Conservation (phyloP, 2,329 filamentous ascomycete species). For the Aplosporella prunicola region DNA sequence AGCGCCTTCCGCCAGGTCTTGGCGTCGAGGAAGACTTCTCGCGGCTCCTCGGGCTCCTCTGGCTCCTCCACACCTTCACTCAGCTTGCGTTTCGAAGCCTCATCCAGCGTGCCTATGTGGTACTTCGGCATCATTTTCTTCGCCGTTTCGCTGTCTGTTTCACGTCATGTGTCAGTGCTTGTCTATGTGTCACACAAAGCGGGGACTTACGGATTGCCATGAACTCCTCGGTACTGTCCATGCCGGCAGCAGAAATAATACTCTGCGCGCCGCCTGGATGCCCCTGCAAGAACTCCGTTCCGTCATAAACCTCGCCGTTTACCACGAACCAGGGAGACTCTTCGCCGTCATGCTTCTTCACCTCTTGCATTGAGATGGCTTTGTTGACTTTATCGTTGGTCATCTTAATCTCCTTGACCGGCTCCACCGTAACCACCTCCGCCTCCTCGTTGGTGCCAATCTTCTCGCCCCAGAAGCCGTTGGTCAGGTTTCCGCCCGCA, state of each 20-base stretch:
- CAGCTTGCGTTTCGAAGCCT: conserved; percentile 47
- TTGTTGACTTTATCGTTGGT: conserved; percentile 56
- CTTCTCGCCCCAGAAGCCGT: conserved; percentile 77
- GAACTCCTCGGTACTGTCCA: conserved; percentile 81
- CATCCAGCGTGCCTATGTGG: conserved; percentile 70
- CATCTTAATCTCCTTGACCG: conserved; percentile 63
- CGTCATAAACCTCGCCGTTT: conserved; percentile 81
- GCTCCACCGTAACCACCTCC: conserved; percentile 36
- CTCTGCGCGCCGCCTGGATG: conserved; percentile 83
- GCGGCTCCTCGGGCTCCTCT: conserved; percentile 34
- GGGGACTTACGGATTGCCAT: conserved; percentile 72
- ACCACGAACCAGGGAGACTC: conserved; percentile 77
- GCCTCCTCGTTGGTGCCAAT: conserved; percentile 41
- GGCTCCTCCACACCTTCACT: conserved; percentile 35
- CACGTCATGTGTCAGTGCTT: conserved; percentile 21
- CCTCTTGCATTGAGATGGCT: conserved; percentile 59
- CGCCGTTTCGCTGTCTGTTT: conserved; percentile 75
- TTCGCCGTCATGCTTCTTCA: conserved; percentile 57
- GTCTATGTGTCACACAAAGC: not conserved
- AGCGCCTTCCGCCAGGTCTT: conserved; percentile 65
- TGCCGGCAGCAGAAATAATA: conserved; percentile 71
- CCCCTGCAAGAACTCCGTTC: conserved; percentile 65
- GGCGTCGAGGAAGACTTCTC: conserved; percentile 59
- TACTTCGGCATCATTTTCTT: conserved; percentile 82
- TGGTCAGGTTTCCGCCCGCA: conserved; percentile 65